A percentile compares a stretch with the other conserved stretches of the same genome.
These are phyloP conservation scores for Blastomyces percursus DNA, from an alignment of 2,329 filamentous ascomycete genomes.

Conservation along the genomic window DNA sequence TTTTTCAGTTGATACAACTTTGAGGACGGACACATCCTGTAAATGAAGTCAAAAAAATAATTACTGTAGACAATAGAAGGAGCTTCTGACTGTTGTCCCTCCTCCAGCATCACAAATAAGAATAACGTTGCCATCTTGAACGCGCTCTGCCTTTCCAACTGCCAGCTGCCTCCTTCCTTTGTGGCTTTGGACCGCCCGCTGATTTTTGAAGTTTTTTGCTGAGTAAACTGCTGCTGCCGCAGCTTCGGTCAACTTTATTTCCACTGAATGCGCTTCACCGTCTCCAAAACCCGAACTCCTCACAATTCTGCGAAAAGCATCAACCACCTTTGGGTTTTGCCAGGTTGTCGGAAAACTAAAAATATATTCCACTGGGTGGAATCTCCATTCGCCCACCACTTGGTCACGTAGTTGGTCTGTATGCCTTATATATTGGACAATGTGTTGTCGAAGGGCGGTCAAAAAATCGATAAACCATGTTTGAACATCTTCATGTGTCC, in stretches of 20 bases:
- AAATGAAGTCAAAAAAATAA: neutral
- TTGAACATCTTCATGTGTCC: conserved; percentile 3
- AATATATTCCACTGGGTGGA: conserved; percentile 4
- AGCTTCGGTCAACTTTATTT: conserved; percentile 4
- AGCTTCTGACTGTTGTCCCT: conserved; percentile 4
- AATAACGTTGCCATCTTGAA: neutral
- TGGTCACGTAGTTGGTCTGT: neutral
- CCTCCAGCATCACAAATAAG: conserved; percentile 8
- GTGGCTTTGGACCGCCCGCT: neutral
- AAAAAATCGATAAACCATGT: conserved; percentile 7
- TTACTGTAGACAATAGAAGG: neutral
- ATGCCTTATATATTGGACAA: neutral
- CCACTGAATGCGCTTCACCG: conserved; percentile 1
- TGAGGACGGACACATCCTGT: conserved; percentile 5
- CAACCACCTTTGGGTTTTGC: conserved; percentile 2
- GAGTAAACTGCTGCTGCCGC: conserved; percentile 4
- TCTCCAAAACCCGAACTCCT: neutral
- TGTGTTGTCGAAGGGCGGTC: conserved; percentile 3
- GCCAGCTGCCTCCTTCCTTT: neutral
- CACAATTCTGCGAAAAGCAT: conserved; percentile 1
- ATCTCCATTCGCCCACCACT: conserved; percentile 1
- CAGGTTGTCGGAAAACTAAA: conserved; percentile 9
- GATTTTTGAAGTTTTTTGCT: conserved; percentile 1
- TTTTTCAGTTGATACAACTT: neutral
- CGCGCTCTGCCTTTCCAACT: neutral